Percentiles rank a stretch among this genome's conserved stretches.
Conservation (phyloP, 306 rosid genomes). For the Coriaria nepalensis region DNA sequence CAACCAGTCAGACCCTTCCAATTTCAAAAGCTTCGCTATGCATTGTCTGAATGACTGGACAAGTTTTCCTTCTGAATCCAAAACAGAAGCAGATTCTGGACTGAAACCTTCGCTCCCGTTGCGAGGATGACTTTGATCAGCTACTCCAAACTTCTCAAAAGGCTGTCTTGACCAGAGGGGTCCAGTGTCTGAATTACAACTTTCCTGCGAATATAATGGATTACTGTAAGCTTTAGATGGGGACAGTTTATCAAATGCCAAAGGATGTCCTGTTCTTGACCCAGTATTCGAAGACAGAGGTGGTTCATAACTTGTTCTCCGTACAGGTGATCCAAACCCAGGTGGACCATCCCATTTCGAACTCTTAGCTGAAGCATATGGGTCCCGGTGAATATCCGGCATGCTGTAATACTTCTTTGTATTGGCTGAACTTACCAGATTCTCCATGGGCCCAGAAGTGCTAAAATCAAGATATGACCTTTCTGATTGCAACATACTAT, state of each 20-base stretch:
- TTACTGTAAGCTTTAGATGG: conserved; percentile 39
- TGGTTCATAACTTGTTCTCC: conserved; percentile 27
- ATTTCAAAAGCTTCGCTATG: conserved; percentile 62
- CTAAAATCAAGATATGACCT: conserved; percentile 32
- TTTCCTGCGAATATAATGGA: conserved; percentile 42
- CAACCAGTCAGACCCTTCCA: conserved; percentile 94
- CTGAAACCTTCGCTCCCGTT: conserved; percentile 29
- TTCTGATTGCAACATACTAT: conserved; percentile 40
- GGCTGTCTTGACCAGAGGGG: conserved; percentile 92
- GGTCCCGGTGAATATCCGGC: conserved; percentile 61
- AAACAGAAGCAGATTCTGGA: conserved; percentile 40
- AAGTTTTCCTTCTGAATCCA: conserved; percentile 54
- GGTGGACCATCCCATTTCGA: conserved; percentile 37
- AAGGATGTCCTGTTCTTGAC: conserved; percentile 39
- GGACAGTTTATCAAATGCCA: conserved; percentile 68
- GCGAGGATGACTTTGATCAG: conserved; percentile 25
- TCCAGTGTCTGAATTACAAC: conserved; percentile 41
- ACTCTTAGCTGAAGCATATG: conserved; percentile 33
- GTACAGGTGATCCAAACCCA: conserved; percentile 39
- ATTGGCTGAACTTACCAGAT: conserved; percentile 33
- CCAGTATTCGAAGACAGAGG: conserved; percentile 32
- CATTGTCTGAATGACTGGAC: conserved; percentile 71
- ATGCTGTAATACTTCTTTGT: conserved; percentile 76
- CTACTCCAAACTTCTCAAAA: conserved; percentile 80
- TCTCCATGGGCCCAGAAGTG: conserved; percentile 39